Percentiles rank a stretch among this genome's conserved stretches.
These are phyloP conservation scores for Parafenestella ontariensis DNA, from an alignment of 2,329 filamentous ascomycete genomes.

Conservation along the genomic window DNA sequence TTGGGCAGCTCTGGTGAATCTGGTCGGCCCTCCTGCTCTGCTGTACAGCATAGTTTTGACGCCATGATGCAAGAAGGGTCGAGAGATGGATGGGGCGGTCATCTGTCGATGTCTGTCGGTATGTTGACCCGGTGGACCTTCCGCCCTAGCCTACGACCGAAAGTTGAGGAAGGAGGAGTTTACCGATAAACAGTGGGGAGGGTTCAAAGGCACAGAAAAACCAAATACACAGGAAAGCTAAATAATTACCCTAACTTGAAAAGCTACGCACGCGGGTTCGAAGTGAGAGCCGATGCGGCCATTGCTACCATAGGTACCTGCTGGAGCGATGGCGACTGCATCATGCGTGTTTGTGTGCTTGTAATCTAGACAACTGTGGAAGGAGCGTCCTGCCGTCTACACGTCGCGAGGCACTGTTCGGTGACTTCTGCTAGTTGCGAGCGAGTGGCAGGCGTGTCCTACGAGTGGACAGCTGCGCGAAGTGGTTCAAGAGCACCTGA, in stretches of 20 bases:
- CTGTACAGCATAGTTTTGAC: constrained; percentile 43
- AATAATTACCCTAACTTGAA: neutral
- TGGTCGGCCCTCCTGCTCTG: constrained; percentile 35
- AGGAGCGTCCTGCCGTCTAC: neutral
- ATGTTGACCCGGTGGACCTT: neutral
- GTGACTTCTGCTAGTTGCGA: too few species aligned
- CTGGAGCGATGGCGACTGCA: neutral
- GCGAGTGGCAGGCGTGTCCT: neutral
- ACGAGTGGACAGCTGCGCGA: neutral
- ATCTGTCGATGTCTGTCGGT: neutral
- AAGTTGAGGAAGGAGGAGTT: neutral
- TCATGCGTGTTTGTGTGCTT: neutral
- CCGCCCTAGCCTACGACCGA: neutral
- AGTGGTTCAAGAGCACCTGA: neutral
- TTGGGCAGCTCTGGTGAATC: constrained; percentile 45
- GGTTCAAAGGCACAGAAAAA: too few species aligned
- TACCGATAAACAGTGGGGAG: neutral
- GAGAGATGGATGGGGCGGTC: neutral
- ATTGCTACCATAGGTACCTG: neutral
- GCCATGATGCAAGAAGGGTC: constrained; percentile 29
- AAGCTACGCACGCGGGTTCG: neutral
- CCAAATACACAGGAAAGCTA: neutral
- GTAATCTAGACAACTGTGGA: neutral
- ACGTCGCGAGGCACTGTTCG: too few species aligned
- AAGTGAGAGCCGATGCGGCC: neutral